A percentile compares a stretch with the other conserved stretches of the same genome.
phyloP scores from a whole-genome alignment of 148 eudicot genomes.

The Diospyros lotus region DNA sequence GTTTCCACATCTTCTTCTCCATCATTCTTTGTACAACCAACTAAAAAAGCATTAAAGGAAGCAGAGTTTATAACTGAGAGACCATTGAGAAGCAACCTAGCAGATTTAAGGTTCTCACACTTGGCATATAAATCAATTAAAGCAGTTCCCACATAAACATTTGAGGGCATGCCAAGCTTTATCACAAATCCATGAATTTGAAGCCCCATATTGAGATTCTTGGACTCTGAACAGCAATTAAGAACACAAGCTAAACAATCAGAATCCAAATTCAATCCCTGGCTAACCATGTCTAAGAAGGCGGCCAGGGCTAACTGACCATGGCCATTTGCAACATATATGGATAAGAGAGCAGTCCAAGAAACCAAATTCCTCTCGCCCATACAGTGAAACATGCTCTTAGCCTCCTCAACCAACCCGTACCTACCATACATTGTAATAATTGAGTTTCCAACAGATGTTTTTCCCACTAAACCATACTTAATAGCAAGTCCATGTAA shows the following conservation, averaged over 20 bases:
- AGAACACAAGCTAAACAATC: slow-evolving; percentile 13
- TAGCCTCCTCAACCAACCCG: slow-evolving; percentile 19
- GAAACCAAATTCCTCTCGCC: slow-evolving; percentile 18
- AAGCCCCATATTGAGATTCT: slow-evolving; percentile 13
- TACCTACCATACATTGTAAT: slow-evolving; percentile 19
- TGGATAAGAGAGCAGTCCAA: slow-evolving; percentile 20
- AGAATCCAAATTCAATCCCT: slow-evolving; percentile 16
- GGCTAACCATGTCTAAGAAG: slow-evolving; percentile 11
- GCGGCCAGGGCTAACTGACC: slow-evolving; percentile 9
- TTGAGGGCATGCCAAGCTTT: slow-evolving; percentile 14
- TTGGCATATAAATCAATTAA: slow-evolving; percentile 20
- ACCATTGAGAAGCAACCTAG: slow-evolving; percentile 10
- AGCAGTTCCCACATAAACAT: slow-evolving; percentile 16
- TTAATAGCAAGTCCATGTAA: slow-evolving; percentile 17
- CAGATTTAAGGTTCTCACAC: slow-evolving; percentile 10
- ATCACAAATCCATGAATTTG: slow-evolving; percentile 16
- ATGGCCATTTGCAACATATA: slow-evolving; percentile 13
- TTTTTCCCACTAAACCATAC: slow-evolving; percentile 5
- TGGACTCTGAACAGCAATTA: slow-evolving; percentile 17
- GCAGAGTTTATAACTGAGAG: not conserved
- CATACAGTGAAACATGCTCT: slow-evolving; percentile 14
- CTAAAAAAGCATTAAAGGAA: slow-evolving; percentile 19
- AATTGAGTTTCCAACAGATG: slow-evolving; percentile 11
- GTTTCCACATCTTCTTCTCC: slow-evolving; percentile 8
- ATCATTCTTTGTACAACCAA: slow-evolving; percentile 1